phyloP scores from a whole-genome alignment of 495 filamentous ascomycete genomes.

The Bacidia rubella region DNA sequence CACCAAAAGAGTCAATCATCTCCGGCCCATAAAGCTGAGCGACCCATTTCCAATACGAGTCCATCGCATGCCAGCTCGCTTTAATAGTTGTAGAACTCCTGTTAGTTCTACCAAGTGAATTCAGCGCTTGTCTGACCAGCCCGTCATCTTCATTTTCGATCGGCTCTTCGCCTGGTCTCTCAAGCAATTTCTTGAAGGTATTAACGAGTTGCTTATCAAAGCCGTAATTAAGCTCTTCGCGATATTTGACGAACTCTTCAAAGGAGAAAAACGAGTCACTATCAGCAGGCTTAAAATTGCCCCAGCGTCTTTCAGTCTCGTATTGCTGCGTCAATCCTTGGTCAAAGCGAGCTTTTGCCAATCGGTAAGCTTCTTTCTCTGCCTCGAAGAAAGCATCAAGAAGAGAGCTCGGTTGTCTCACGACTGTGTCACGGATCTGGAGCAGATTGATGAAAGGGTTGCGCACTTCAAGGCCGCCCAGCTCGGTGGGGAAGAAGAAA shows the following conservation, averaged over 20 bases:
- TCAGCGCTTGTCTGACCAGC: constrained; percentile 16
- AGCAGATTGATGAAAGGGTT: constrained; percentile 44
- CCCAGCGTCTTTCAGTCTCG: neutral
- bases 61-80: constrained; percentile 29
- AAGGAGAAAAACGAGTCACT: constrained; percentile 37
- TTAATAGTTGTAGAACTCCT: constrained; percentile 7
- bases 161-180: constrained; percentile 26
- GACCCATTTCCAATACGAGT: constrained; percentile 51
- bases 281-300: constrained; percentile 15
- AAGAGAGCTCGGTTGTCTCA: constrained; percentile 28
- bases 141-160: constrained; percentile 20
- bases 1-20: constrained; percentile 46
- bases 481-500: constrained; percentile 48
- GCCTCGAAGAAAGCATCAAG: constrained; percentile 32
- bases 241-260: constrained; percentile 37
- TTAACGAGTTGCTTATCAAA: constrained; percentile 22
- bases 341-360: constrained; percentile 32
- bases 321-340: neutral
- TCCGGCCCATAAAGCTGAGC: constrained; percentile 45
- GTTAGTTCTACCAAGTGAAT: constrained; percentile 9
- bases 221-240: constrained; percentile 27
- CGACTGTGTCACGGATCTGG: constrained; percentile 39
- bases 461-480: constrained; percentile 43
- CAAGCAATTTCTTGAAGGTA: constrained; percentile 28
- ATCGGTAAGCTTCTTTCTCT: constrained; percentile 34